phyloP scores from a whole-genome alignment of 2,329 filamentous ascomycete species.

The Phaeophleospora eucalypticola region DNA sequence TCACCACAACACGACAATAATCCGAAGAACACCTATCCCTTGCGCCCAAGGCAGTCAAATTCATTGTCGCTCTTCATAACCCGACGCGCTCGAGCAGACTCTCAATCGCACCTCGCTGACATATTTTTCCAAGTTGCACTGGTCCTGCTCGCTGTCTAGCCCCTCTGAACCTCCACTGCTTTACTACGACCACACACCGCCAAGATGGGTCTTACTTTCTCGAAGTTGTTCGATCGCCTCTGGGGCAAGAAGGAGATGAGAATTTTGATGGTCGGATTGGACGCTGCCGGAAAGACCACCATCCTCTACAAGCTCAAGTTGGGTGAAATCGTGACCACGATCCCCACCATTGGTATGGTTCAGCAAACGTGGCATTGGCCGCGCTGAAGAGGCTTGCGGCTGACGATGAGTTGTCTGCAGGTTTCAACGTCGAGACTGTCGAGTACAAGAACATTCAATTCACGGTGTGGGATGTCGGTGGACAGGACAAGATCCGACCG shows the following conservation, averaged over 20 bases:
- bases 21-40: conserved; percentile 17
- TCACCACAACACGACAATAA: conserved; percentile 8
- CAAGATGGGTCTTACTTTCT: conserved; percentile 88
- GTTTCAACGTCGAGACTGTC: conserved; percentile 98
- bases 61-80: conserved; percentile 6
- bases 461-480: conserved; percentile 98
- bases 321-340: conserved; percentile 95
- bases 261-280: conserved; percentile 93
- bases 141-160: conserved; percentile 8
- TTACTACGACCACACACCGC: conserved; percentile 40
- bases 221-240: conserved; percentile 97
- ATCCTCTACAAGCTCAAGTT: conserved; percentile 99
- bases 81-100: neutral
- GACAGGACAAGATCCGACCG: conserved; percentile 97
- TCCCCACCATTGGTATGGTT: conserved; percentile 76
- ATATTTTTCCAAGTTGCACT: conserved; percentile 9
- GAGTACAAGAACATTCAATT: conserved; percentile 99
- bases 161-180: conserved; percentile 5
- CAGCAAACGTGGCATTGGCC: neutral
- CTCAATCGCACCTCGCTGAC: conserved; percentile 7
- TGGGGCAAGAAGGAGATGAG: conserved; percentile 99
- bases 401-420: conserved; percentile 28
- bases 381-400: neutral
- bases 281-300: conserved; percentile 95
- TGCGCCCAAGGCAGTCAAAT: conserved; percentile 19